Evolutionary conservation across 2,329 filamentous ascomycete species (phyloP), one percentile per base, ranked within the genome.

Genomic region (Neofusicoccum laricinum): DNA sequence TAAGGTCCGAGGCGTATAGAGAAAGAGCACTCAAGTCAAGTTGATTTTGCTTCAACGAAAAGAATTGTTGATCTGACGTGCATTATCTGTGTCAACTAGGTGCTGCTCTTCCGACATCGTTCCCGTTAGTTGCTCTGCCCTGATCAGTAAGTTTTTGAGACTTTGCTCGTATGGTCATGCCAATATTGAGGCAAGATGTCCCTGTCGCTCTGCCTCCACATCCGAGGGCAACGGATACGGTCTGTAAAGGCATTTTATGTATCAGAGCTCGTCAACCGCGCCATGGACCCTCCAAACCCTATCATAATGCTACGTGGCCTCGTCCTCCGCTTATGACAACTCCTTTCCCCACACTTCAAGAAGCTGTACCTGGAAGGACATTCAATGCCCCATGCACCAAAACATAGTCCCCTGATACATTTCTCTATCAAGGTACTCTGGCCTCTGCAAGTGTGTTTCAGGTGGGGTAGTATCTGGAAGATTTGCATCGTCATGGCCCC

Each of bases 81-180:
- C 55, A 46, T 48, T n/a, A 19, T 46, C 41, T 12, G 38, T 57
- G 17, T 59, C 41, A 59, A 46, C 21, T 59, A 59, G 55, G 55
- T 36, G 55, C 55, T 30, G 25, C 12, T 38, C 41, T 17, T n/a
- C 5, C 25, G 30, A 34, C 12, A 48, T 21, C 41, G 41, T n/a
- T n/a, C 25, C 12, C 21, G n/a, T 15, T n/a, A 36, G n/a, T 30
- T 12, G 17, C n/a, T 10, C 21, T 46, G 10, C 32, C n/a, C 38
- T 36, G 15, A 11, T 15, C 41, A 34, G 30, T 43, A 21, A 40
- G 41, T 17, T 11, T 32, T 46, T 14, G 41, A 57, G 40, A 14
- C 53, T 25, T 34, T 34, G 11, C n/a, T 36, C 19, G 25, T 14
- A 15, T 17, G 15, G 12, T 8, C 1, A 8, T 21, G 25, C 32